These are phyloP conservation scores for Phytophthora fragariae DNA, from an alignment of 352 stramenopile genomes.

Conservation along the genomic window DNA sequence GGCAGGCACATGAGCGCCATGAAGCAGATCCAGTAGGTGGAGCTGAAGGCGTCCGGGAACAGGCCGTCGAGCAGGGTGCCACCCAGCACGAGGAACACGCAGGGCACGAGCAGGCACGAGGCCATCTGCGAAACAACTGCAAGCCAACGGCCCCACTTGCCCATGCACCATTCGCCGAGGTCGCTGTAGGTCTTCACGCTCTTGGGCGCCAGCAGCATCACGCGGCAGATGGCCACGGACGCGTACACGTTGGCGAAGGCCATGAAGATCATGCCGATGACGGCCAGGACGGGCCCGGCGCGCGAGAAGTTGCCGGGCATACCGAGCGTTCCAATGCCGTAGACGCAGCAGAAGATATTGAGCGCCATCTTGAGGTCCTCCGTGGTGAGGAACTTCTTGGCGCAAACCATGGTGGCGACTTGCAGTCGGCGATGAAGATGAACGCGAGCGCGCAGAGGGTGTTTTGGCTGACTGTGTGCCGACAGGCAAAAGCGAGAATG, in stretches of 20 bases:
- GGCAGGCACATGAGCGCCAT: conserved; percentile 46
- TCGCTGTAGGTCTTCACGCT: conserved; percentile 45
- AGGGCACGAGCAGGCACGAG: conserved; percentile 31
- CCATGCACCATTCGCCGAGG: conserved; percentile 47
- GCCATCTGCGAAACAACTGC: conserved; percentile 52
- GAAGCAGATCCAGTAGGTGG: conserved; percentile 48
- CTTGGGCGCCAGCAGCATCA: conserved; percentile 34
- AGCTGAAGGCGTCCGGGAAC: conserved; percentile 34
- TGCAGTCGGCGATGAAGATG: neutral
- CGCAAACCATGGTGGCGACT: conserved; percentile 15
- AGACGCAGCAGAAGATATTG: conserved; percentile 38
- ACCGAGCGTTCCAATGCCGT: conserved; percentile 34
- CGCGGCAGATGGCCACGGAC: conserved; percentile 44
- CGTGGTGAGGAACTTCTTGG: conserved; percentile 21
- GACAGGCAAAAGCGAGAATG: conserved; percentile 18
- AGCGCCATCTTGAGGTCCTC: conserved; percentile 34
- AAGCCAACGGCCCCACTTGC: conserved; percentile 45
- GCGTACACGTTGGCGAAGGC: conserved; percentile 50
- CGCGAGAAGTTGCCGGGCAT: conserved; percentile 35
- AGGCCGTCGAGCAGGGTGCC: conserved; percentile 30
- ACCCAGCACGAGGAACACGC: conserved; percentile 35
- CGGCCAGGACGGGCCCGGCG: conserved; percentile 28
- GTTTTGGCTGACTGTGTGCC: conserved; percentile 6
- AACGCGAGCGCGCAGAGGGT: neutral
- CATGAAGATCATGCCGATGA: conserved; percentile 47